These are phyloP conservation scores for Colletotrichum chlorophyti DNA, from an alignment of 2,329 filamentous ascomycete species.

Conservation along the genomic window DNA sequence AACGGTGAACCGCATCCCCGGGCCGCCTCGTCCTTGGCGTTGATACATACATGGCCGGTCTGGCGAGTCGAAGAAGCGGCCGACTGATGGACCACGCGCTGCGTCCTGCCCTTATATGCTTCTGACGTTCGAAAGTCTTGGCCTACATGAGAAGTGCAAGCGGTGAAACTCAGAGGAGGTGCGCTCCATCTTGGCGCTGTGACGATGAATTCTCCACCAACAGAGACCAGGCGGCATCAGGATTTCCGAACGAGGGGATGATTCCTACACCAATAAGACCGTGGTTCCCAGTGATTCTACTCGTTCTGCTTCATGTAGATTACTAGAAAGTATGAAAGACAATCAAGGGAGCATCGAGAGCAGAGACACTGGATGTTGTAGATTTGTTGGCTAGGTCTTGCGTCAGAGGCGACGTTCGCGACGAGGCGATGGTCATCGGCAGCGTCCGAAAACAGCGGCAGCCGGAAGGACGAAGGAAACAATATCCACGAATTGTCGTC, in stretches of 20 bases:
- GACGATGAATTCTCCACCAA: slow-evolving; percentile 26
- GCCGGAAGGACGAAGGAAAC: background rate
- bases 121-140: slow-evolving; percentile 6
- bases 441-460: slow-evolving; percentile 1
- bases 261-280: slow-evolving; percentile 13
- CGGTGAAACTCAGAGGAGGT: slow-evolving; percentile 6
- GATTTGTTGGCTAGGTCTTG: slow-evolving; percentile 1
- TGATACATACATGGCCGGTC: slow-evolving; percentile 4
- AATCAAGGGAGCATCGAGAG: too few relatives aligned
- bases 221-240: background rate
- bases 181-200: slow-evolving; percentile 14
- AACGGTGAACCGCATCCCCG: slow-evolving; percentile 24
- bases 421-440: slow-evolving; percentile 1
- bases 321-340: too few relatives aligned
- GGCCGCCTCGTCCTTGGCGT: slow-evolving; percentile 16
- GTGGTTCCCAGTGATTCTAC: slow-evolving; percentile 12
- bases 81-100: slow-evolving; percentile 15
- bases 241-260: background rate
- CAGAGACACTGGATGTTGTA: too few relatives aligned
- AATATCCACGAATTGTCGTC: slow-evolving; percentile 23
- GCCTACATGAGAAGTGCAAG: slow-evolving; percentile 15
- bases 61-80: slow-evolving; percentile 5
- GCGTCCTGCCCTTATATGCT: slow-evolving; percentile 26
- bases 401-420: background rate
- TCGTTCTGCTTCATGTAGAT: background rate